A percentile compares a stretch with the other conserved stretches of the same genome.
Evolutionary conservation across 148 eudicot genomes (phyloP).

Genomic region (Heliamphora exappendiculata): DNA sequence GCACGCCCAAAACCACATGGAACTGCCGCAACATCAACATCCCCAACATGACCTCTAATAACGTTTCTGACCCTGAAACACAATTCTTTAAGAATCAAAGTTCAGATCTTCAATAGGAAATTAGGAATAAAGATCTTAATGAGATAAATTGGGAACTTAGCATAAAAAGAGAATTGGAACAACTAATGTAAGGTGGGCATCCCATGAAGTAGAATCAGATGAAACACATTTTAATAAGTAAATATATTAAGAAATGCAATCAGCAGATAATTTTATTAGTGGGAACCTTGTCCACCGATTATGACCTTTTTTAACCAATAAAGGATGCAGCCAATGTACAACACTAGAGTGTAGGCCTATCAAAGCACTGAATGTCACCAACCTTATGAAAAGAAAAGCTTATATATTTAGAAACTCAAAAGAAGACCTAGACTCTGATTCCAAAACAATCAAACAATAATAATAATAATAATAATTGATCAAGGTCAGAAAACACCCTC

Average conservation of each 20-base stretch:
- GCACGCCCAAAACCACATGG: constrained; percentile 96
- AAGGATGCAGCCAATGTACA: not conserved
- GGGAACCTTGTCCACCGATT: not conserved
- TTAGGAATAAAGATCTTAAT: not conserved
- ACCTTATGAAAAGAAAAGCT: not conserved
- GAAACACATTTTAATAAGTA: not conserved
- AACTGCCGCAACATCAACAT: constrained; percentile 89
- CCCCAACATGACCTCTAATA: constrained; percentile 63
- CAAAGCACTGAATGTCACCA: not conserved
- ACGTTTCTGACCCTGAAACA: constrained; percentile 66
- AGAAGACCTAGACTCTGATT: not conserved
- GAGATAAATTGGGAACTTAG: not conserved
- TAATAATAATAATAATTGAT: not conserved
- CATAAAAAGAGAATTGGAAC: not conserved
- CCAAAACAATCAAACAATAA: not conserved
- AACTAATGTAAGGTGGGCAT: not conserved
- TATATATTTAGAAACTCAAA: not conserved
- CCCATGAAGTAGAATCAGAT: constrained; percentile 2
- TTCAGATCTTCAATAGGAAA: not conserved
- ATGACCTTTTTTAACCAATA: not conserved
- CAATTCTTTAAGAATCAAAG: constrained; percentile 8
- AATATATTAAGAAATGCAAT: not conserved
- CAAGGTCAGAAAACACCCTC: not conserved
- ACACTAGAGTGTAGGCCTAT: not conserved
- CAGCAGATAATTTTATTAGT: not conserved